Evolutionary conservation across 2,329 filamentous ascomycete genomes (phyloP).

Genomic region (Basipetospora chlamydospora): DNA sequence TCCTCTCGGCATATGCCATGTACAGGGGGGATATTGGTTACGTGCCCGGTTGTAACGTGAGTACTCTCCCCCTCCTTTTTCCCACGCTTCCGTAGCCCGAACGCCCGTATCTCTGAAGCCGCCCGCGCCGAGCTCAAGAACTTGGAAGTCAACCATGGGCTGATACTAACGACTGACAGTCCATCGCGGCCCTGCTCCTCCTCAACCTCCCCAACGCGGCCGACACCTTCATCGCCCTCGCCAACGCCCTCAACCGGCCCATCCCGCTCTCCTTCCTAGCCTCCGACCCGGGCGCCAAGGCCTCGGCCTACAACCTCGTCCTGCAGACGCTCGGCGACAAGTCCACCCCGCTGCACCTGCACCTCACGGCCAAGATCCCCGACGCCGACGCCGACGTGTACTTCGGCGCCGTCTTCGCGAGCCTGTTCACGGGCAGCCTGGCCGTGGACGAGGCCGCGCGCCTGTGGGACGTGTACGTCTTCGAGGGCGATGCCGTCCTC

Average conservation of each 20-base stretch:
- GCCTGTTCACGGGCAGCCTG: constrained; percentile 48
- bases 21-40: constrained; percentile 74
- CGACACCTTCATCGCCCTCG: constrained; percentile 54
- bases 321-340: constrained; percentile 53
- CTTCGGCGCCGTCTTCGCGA: constrained; percentile 45
- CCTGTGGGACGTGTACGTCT: constrained; percentile 70
- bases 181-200: constrained; percentile 57
- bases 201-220: constrained; percentile 52
- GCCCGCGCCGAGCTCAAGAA: too few species aligned
- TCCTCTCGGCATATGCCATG: constrained; percentile 66
- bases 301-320: constrained; percentile 54
- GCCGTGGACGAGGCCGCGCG: constrained; percentile 56
- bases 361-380: constrained; percentile 39
- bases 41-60: constrained; percentile 57
- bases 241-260: constrained; percentile 64
- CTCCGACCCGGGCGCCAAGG: constrained; percentile 52
- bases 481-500: constrained; percentile 62
- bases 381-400: constrained; percentile 35
- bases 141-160: constrained; percentile 9
- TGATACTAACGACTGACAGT: constrained; percentile 26
- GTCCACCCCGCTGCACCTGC: constrained; percentile 45
- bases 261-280: constrained; percentile 64
- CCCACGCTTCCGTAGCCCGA: neutral
- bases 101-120: too few species aligned
- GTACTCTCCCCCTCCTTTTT: constrained; percentile 16